phyloP scores from a whole-genome alignment of 495 filamentous ascomycete species.

The Tuber magnatum region DNA sequence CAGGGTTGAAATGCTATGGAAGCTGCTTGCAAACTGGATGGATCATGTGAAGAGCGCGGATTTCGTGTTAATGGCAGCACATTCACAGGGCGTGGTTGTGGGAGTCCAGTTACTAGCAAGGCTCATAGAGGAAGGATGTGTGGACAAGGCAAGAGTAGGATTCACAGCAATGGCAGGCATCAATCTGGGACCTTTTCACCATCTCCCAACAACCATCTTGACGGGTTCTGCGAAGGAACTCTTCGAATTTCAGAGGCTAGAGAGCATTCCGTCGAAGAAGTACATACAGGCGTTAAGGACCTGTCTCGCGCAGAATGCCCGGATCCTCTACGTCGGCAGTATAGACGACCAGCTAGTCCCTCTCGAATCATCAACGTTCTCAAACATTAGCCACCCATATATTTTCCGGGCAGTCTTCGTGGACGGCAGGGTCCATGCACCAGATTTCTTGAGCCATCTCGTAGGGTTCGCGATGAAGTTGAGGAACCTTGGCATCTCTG shows the following conservation, averaged over 20 bases:
- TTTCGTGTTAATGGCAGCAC: slow-evolving; percentile 80
- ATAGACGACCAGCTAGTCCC: slow-evolving; percentile 96
- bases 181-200: slow-evolving; percentile 74
- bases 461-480: slow-evolving; percentile 90
- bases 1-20: slow-evolving; percentile 86
- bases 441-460: slow-evolving; percentile 85
- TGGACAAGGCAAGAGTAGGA: slow-evolving; percentile 38
- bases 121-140: slow-evolving; percentile 55
- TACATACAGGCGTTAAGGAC: slow-evolving; percentile 68
- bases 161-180: slow-evolving; percentile 60
- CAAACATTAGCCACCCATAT: slow-evolving; percentile 76
- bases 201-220: slow-evolving; percentile 62
- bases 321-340: slow-evolving; percentile 78
- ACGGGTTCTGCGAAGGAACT: slow-evolving; percentile 84
- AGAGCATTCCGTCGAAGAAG: slow-evolving; percentile 71
- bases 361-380: slow-evolving; percentile 81
- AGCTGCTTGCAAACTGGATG: slow-evolving; percentile 88
- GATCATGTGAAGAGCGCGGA: slow-evolving; percentile 81
- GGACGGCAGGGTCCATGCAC: slow-evolving; percentile 83
- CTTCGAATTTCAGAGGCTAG: slow-evolving; percentile 77
- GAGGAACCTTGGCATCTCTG: slow-evolving; percentile 81
- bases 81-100: slow-evolving; percentile 93
- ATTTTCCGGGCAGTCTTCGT: slow-evolving; percentile 92
- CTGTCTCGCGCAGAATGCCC: slow-evolving; percentile 67
- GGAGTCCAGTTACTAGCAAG: slow-evolving; percentile 89